A percentile compares a stretch with the other conserved stretches of the same genome.
These are phyloP conservation scores for Bryoglossum gracile DNA, from an alignment of 495 filamentous ascomycete genomes.

Conservation along the genomic window DNA sequence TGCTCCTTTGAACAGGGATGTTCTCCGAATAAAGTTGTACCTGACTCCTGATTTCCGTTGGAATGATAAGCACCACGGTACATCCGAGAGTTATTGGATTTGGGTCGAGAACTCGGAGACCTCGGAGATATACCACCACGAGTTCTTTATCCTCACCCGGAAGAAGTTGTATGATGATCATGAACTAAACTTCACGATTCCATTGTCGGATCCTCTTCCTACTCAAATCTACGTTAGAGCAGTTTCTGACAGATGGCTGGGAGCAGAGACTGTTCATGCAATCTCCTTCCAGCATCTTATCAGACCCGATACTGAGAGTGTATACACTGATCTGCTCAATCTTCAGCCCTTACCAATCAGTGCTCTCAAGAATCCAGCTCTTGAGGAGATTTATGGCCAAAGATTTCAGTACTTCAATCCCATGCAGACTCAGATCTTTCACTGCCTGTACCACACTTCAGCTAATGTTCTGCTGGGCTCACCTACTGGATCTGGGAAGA, in stretches of 20 bases:
- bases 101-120: constrained; percentile 99
- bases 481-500: constrained; percentile 95
- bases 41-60: constrained; percentile 87
- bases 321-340: constrained; percentile 90
- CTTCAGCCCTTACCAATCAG: constrained; percentile 84
- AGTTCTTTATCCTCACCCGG: constrained; percentile 87
- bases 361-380: constrained; percentile 76
- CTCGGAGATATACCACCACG: constrained; percentile 95
- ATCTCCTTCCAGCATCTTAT: constrained; percentile 98
- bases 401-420: constrained; percentile 97
- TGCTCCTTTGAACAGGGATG: constrained; percentile 89
- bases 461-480: constrained; percentile 95
- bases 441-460: constrained; percentile 83
- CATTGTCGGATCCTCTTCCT: constrained; percentile 83
- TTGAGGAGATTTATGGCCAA: constrained; percentile 82
- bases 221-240: constrained; percentile 93
- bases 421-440: constrained; percentile 98
- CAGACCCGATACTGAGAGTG: constrained; percentile 90
- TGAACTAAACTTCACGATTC: constrained; percentile 96
- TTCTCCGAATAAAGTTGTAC: constrained; percentile 76
- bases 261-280: constrained; percentile 90
- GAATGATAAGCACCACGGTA: constrained; percentile 94
- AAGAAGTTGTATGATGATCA: constrained; percentile 90
- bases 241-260: constrained; percentile 92
- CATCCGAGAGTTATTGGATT: constrained; percentile 92